Evolutionary conservation across 768 basidiomycete species (phyloP).

Genomic region (Amanita molliuscula): DNA sequence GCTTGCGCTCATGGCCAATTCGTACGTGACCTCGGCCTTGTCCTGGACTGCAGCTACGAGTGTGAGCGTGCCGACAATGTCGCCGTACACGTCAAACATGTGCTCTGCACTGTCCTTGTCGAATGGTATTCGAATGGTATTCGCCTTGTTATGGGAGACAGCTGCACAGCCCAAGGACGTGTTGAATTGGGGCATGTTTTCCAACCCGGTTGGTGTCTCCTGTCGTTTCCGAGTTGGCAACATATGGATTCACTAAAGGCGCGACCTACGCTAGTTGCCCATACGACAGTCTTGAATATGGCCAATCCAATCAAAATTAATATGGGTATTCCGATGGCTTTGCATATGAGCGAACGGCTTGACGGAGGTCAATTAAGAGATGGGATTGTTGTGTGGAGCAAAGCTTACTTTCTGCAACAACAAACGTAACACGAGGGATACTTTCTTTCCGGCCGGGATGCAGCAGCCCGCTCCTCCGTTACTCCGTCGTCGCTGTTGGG

Average conservation of each 20-base stretch:
- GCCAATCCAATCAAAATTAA: neutral
- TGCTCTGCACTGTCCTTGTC: slow-evolving; percentile 27
- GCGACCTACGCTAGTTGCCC: slow-evolving; percentile 34
- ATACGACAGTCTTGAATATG: slow-evolving; percentile 27
- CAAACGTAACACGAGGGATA: neutral
- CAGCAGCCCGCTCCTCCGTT: neutral
- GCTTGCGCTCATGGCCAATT: slow-evolving; percentile 35
- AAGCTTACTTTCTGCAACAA: neutral
- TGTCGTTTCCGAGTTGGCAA: slow-evolving; percentile 11
- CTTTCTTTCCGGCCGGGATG: neutral
- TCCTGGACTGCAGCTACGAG: slow-evolving; percentile 33
- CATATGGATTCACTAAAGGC: neutral
- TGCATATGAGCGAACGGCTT: neutral
- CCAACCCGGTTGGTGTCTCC: slow-evolving; percentile 41
- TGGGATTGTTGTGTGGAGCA: neutral
- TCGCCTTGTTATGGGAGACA: slow-evolving; percentile 27
- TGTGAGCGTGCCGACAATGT: slow-evolving; percentile 39
- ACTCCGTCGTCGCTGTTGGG: neutral
- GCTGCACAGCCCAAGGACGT: slow-evolving; percentile 38
- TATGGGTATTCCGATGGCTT: slow-evolving; percentile 15
- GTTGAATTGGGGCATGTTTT: slow-evolving; percentile 46
- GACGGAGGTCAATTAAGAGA: neutral
- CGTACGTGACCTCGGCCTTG: slow-evolving; percentile 34
- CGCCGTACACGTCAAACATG: slow-evolving; percentile 35
- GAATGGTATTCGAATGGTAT: slow-evolving; percentile 28